Percentiles rank a stretch among this genome's conserved stretches.
phyloP scores from a whole-genome alignment of 305 asterid species.

The Fraxinus ornus region DNA sequence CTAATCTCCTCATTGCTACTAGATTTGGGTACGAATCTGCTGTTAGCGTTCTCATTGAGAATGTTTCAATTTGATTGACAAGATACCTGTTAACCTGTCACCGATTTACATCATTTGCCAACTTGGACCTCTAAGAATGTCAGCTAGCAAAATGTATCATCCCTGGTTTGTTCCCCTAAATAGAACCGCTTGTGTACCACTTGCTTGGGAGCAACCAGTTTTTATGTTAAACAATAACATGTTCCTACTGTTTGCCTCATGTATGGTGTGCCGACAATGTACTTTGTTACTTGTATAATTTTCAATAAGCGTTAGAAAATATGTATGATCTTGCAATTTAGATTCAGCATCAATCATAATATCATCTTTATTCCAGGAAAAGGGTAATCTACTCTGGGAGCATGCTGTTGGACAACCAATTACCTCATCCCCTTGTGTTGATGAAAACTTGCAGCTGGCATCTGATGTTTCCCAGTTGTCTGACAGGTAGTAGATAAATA shows the following conservation, averaged over 20 bases:
- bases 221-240: not conserved
- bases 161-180: not conserved
- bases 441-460: conserved; percentile 51
- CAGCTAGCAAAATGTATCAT: not conserved
- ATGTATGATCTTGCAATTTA: not conserved
- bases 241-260: not conserved
- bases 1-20: not conserved
- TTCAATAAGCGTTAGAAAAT: not conserved
- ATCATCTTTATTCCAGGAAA: conserved; percentile 45
- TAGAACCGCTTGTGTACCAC: not conserved
- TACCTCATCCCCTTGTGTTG: conserved; percentile 77
- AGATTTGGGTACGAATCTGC: not conserved
- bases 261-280: not conserved
- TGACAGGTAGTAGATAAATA: conserved; percentile 42
- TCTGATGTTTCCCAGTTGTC: conserved; percentile 39
- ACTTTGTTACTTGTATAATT: not conserved
- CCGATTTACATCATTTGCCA: not conserved
- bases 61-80: not conserved
- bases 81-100: not conserved
- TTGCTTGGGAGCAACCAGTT: not conserved
- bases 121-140: not conserved
- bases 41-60: not conserved
- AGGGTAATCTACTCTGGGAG: conserved; percentile 70
- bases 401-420: conserved; percentile 63
- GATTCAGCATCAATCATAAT: conserved; percentile 1